These are phyloP conservation scores for Lomentospora prolificans DNA, from an alignment of 2,329 filamentous ascomycete species.

Conservation along the genomic window DNA sequence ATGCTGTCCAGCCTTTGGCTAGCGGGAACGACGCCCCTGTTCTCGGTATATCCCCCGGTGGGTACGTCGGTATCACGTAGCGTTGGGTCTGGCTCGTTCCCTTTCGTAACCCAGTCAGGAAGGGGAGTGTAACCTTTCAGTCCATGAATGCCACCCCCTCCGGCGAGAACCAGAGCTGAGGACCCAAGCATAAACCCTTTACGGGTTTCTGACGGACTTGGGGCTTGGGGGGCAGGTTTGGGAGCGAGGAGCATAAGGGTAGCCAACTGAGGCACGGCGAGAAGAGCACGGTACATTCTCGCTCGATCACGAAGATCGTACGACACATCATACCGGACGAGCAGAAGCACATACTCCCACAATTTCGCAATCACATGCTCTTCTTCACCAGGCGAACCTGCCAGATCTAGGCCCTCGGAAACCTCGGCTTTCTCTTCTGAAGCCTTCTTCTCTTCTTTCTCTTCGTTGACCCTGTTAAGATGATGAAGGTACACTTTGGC, in stretches of 20 bases:
- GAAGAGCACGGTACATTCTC: conserved; percentile 75
- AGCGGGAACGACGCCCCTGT: conserved; percentile 39
- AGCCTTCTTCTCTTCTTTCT: conserved; percentile 23
- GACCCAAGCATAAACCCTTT: conserved; percentile 73
- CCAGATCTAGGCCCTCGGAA: conserved; percentile 14
- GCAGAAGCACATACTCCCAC: conserved; percentile 75
- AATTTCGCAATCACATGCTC: conserved; percentile 64
- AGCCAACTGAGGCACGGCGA: conserved; percentile 77
- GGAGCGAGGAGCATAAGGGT: conserved; percentile 84
- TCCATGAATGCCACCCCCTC: conserved; percentile 62
- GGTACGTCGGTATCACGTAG: conserved; percentile 47
- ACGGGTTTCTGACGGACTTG: conserved; percentile 77
- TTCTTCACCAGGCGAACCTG: conserved; percentile 23
- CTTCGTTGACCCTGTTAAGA: conserved; percentile 53
- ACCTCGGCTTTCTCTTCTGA: conserved; percentile 23
- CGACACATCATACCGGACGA: conserved; percentile 86
- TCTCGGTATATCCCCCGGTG: conserved; percentile 27
- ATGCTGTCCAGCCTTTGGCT: conserved; percentile 46
- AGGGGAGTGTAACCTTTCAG: conserved; percentile 69
- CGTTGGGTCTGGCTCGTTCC: conserved; percentile 66
- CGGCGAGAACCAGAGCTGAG: conserved; percentile 73
- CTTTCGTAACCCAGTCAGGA: conserved; percentile 75
- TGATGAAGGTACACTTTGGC: conserved; percentile 96
- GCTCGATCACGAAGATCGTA: conserved; percentile 91
- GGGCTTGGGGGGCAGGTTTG: conserved; percentile 85